Evolutionary conservation across 345 rosid genomes (phyloP).

Genomic region (Camelina laxa): DNA sequence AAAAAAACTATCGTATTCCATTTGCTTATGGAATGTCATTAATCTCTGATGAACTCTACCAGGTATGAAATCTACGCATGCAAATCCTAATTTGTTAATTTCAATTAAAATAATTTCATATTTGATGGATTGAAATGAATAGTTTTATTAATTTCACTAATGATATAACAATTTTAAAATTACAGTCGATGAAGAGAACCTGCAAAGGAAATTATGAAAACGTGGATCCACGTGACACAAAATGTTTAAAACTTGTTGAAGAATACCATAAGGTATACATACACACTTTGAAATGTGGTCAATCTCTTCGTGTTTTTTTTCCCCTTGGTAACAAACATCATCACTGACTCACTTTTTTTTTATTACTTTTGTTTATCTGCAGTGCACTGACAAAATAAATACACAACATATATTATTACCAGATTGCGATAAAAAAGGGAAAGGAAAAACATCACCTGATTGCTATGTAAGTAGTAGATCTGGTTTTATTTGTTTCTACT

Average conservation of each 20-base stretch:
- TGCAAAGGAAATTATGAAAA: constrained; percentile 13
- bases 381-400: constrained; percentile 13
- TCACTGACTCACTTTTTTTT: constrained; percentile 1
- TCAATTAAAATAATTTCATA: neutral
- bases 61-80: constrained; percentile 41
- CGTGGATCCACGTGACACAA: neutral
- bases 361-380: neutral
- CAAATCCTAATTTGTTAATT: neutral
- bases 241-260: constrained; percentile 34
- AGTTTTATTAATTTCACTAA: too few species aligned
- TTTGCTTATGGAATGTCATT: constrained; percentile 56
- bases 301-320: too few species aligned
- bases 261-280: constrained; percentile 23
- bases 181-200: constrained; percentile 3
- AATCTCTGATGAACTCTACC: constrained; percentile 57
- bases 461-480: constrained; percentile 23
- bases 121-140: neutral
- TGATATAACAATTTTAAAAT: neutral
- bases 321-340: neutral
- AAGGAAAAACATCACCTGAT: constrained; percentile 14
- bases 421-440: neutral
- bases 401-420: constrained; percentile 14
- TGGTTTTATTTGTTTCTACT: too few species aligned
- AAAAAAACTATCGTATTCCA: constrained; percentile 48
- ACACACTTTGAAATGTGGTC: neutral